These are phyloP conservation scores for Tolypocladium ophioglossoides DNA, from an alignment of 2,329 filamentous ascomycete species.

Conservation along the genomic window DNA sequence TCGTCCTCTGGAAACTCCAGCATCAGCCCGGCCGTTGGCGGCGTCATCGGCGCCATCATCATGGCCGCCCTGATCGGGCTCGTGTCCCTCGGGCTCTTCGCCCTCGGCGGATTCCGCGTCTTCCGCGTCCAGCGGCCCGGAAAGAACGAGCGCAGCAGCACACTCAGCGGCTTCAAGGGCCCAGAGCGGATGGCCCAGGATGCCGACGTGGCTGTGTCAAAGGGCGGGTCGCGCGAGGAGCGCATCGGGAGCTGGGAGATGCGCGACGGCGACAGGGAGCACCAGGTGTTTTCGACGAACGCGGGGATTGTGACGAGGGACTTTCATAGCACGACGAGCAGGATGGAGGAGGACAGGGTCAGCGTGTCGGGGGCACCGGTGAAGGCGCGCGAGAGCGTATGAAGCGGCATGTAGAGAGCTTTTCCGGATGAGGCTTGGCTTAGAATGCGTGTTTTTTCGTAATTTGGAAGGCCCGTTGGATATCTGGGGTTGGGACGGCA, in stretches of 20 bases:
- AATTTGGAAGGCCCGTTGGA: neutral
- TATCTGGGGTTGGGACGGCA: neutral
- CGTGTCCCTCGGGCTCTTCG: constrained; percentile 18
- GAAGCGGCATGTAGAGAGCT: neutral
- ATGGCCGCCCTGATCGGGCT: constrained; percentile 25
- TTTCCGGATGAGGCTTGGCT: neutral
- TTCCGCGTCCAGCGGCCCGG: constrained; percentile 17
- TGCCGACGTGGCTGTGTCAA: constrained; percentile 28
- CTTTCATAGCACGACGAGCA: constrained; percentile 6
- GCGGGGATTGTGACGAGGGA: constrained; percentile 15
- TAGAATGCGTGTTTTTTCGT: neutral
- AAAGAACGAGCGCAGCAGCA: constrained; percentile 5
- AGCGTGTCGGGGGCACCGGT: constrained; percentile 27
- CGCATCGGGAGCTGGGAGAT: constrained; percentile 42
- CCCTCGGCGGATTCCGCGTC: constrained; percentile 23
- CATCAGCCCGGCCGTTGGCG: constrained; percentile 29
- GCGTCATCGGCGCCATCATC: constrained; percentile 34
- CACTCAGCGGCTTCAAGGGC: constrained; percentile 31
- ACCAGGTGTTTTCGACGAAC: constrained; percentile 3
- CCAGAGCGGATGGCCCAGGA: constrained; percentile 33
- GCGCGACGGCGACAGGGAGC: constrained; percentile 11
- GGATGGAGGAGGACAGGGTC: constrained; percentile 19
- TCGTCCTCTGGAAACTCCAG: neutral
- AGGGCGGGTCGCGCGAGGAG: constrained; percentile 29
- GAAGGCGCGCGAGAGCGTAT: constrained; percentile 28